Percentiles rank a stretch among this genome's conserved stretches.
Evolutionary conservation across 2,329 filamentous ascomycete species (phyloP).

Genomic region (Epichloe sp.): DNA sequence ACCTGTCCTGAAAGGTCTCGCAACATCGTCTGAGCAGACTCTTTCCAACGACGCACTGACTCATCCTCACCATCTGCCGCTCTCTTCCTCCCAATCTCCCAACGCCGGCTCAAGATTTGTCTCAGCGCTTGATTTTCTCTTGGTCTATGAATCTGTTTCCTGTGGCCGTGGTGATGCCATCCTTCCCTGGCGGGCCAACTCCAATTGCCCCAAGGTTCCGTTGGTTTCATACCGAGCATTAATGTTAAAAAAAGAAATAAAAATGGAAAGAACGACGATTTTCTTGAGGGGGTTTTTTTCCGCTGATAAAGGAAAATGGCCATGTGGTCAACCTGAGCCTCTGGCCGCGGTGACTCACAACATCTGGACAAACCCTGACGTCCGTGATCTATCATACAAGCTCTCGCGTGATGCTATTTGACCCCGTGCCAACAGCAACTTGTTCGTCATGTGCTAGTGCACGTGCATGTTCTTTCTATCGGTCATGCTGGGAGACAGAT

Average conservation of each 20-base stretch:
- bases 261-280: not conserved
- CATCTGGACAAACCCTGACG: not conserved
- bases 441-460: not conserved
- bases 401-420: not conserved
- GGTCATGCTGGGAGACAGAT: too few species aligned
- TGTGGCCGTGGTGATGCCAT: not conserved
- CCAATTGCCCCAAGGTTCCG: not conserved
- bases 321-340: not conserved
- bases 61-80: not conserved
- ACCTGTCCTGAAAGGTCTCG: too few species aligned
- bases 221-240: too few species aligned
- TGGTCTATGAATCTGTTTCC: not conserved
- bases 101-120: conserved; percentile 7
- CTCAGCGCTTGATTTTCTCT: conserved; percentile 10
- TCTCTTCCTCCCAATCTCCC: not conserved
- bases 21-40: not conserved
- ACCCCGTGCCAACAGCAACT: not conserved
- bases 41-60: too few species aligned
- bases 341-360: not conserved
- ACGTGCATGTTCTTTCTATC: not conserved
- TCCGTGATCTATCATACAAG: not conserved
- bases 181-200: not conserved
- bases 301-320: too few species aligned
- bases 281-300: too few species aligned
- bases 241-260: not conserved